phyloP scores from a whole-genome alignment of 2,329 filamentous ascomycete genomes.

The Neopestalotiopsis clavispora region DNA sequence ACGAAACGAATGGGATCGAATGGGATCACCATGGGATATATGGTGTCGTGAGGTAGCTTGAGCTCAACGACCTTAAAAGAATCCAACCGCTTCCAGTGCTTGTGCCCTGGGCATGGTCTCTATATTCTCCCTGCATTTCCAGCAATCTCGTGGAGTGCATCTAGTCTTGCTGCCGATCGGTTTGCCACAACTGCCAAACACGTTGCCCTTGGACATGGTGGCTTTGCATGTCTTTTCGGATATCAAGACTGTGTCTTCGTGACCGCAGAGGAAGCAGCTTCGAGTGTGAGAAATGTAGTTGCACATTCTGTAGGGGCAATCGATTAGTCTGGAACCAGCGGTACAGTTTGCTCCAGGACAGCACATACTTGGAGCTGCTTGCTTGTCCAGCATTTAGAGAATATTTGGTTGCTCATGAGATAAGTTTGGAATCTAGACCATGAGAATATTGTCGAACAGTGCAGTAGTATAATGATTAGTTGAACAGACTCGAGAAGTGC shows the following conservation, averaged over 20 bases:
- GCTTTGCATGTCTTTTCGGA: slow-evolving; percentile 42
- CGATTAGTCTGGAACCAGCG: not conserved
- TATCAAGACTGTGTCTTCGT: slow-evolving; percentile 46
- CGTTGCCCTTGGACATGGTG: slow-evolving; percentile 35
- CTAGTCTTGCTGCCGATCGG: slow-evolving; percentile 36
- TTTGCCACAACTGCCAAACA: slow-evolving; percentile 45
- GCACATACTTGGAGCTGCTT: not conserved
- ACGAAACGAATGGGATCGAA: not conserved
- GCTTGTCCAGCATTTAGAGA: not conserved
- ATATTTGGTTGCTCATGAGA: not conserved
- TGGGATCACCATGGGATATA: not conserved
- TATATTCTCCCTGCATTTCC: slow-evolving; percentile 41
- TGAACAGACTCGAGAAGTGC: not conserved
- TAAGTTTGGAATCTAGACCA: not conserved
- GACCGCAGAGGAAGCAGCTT: slow-evolving; percentile 40
- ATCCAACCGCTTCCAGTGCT: slow-evolving; percentile 11
- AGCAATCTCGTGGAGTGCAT: slow-evolving; percentile 40
- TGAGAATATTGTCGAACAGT: not conserved
- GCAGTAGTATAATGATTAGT: not conserved
- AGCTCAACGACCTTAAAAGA: not conserved
- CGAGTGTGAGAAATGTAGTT: slow-evolving; percentile 44
- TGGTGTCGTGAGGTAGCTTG: not conserved
- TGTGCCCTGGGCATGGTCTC: slow-evolving; percentile 24
- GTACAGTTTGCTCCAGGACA: not conserved
- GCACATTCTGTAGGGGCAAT: slow-evolving; percentile 39